Evolutionary conservation across 352 stramenopile genomes (phyloP).

Genomic region (Globisporangium ultimum): DNA sequence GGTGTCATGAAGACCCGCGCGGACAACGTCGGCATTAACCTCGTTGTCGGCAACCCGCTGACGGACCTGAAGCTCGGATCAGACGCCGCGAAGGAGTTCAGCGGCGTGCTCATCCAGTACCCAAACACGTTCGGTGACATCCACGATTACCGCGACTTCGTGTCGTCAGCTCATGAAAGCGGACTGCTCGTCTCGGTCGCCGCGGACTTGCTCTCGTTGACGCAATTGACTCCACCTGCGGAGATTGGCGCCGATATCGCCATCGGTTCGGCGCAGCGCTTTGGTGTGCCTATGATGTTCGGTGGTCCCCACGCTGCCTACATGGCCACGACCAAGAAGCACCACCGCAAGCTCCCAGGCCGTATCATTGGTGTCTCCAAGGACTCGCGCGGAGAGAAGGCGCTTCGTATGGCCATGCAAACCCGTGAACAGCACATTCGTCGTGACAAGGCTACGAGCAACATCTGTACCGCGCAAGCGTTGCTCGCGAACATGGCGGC

Average conservation of each 20-base stretch:
- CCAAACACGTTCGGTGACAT: slow-evolving; percentile 97
- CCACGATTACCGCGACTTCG: slow-evolving; percentile 91
- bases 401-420: slow-evolving; percentile 99
- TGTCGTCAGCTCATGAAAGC: slow-evolving; percentile 76
- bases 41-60: slow-evolving; percentile 89
- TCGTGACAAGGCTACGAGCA: slow-evolving; percentile 98
- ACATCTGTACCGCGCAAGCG: slow-evolving; percentile 99
- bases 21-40: slow-evolving; percentile 88
- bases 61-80: slow-evolving; percentile 80
- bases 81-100: slow-evolving; percentile 83
- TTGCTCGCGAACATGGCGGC: slow-evolving; percentile 99
- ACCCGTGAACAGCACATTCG: slow-evolving; percentile 99
- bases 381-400: slow-evolving; percentile 94
- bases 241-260: slow-evolving; percentile 98
- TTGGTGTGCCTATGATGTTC: slow-evolving; percentile 99
- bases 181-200: slow-evolving; percentile 94
- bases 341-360: slow-evolving; percentile 97
- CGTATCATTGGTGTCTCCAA: slow-evolving; percentile 99
- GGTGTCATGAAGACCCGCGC: slow-evolving; percentile 93
- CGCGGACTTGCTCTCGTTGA: slow-evolving; percentile 96
- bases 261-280: slow-evolving; percentile 97
- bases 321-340: slow-evolving; percentile 94
- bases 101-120: slow-evolving; percentile 98
- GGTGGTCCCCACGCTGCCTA: slow-evolving; percentile 98
- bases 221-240: slow-evolving; percentile 91